Evolutionary conservation across 257 asterid genomes (phyloP).

Genomic region (Salvia miltiorrhiza): DNA sequence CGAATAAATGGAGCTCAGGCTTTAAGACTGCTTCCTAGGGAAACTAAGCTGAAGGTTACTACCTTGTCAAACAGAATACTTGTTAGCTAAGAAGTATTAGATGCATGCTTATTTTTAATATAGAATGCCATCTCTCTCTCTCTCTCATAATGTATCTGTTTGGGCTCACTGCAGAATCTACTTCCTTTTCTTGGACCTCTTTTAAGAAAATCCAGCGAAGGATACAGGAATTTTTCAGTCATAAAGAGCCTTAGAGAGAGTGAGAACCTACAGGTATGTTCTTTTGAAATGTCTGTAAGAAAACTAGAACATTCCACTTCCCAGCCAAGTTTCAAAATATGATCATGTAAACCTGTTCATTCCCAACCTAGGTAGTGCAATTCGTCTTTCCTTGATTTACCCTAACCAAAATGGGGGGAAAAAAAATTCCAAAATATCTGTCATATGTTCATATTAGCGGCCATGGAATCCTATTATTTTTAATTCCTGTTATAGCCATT

Average conservation of each 20-base stretch:
- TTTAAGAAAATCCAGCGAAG: conserved; percentile 87
- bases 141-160: conserved; percentile 11
- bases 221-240: conserved; percentile 76
- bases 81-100: neutral
- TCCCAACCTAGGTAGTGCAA: too few species aligned
- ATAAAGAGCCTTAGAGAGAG: conserved; percentile 87
- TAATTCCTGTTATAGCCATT: too few species aligned
- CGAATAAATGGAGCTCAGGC: conserved; percentile 97
- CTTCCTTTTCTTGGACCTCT: conserved; percentile 95
- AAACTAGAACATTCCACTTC: conserved; percentile 2
- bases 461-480: too few species aligned
- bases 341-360: too few species aligned
- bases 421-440: too few species aligned
- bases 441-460: too few species aligned
- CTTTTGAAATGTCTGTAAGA: neutral
- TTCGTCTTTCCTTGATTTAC: too few species aligned
- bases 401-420: too few species aligned
- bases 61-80: conserved; percentile 1
- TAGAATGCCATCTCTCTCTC: too few species aligned
- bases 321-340: too few species aligned
- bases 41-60: conserved; percentile 83
- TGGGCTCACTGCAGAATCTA: conserved; percentile 64
- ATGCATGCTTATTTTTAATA: neutral
- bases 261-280: conserved; percentile 85
- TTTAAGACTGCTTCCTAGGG: conserved; percentile 77